Percentiles rank a stretch among this genome's conserved stretches.
These are phyloP conservation scores for Murraya paniculata DNA, from an alignment of 345 rosid species.

Conservation along the genomic window DNA sequence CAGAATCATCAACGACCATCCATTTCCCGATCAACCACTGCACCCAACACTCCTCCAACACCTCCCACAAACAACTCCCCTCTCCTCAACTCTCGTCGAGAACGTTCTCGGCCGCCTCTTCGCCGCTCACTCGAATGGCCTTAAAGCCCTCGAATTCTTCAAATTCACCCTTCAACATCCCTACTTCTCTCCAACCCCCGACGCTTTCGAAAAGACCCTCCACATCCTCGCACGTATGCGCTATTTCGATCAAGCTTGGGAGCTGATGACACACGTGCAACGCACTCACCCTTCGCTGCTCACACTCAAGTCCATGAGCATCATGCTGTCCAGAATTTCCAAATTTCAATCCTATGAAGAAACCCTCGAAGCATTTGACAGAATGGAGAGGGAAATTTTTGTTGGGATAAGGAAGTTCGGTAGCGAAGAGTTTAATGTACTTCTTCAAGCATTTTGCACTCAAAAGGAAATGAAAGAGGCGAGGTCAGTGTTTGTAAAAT, in stretches of 20 bases:
- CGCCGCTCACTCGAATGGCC: constrained; percentile 82
- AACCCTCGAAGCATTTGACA: constrained; percentile 58
- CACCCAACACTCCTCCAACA: constrained; percentile 43
- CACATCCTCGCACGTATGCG: constrained; percentile 83
- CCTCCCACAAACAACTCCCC: constrained; percentile 29
- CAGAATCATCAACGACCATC: constrained; percentile 69
- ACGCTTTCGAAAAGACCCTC: constrained; percentile 79
- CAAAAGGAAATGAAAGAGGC: constrained; percentile 84
- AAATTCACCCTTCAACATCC: constrained; percentile 37
- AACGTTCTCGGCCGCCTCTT: constrained; percentile 81
- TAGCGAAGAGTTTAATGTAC: constrained; percentile 70
- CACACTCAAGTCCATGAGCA: constrained; percentile 76
- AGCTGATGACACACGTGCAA: constrained; percentile 52
- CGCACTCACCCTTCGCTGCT: constrained; percentile 44
- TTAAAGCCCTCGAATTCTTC: constrained; percentile 87
- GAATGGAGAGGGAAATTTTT: constrained; percentile 62
- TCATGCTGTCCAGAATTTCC: constrained; percentile 62
- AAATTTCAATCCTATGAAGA: constrained; percentile 71
- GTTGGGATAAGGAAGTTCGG: constrained; percentile 43
- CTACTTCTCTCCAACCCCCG: constrained; percentile 41
- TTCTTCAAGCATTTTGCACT: constrained; percentile 67
- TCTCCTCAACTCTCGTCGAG: constrained; percentile 49
- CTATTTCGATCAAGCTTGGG: constrained; percentile 87
- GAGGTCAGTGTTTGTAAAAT: constrained; percentile 54
- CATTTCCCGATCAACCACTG: constrained; percentile 63